Percentiles rank a stretch among this genome's conserved stretches.
These are phyloP conservation scores for Hanseniaspora uvarum DNA, from an alignment of 1,139 yeast species.

Conservation along the genomic window DNA sequence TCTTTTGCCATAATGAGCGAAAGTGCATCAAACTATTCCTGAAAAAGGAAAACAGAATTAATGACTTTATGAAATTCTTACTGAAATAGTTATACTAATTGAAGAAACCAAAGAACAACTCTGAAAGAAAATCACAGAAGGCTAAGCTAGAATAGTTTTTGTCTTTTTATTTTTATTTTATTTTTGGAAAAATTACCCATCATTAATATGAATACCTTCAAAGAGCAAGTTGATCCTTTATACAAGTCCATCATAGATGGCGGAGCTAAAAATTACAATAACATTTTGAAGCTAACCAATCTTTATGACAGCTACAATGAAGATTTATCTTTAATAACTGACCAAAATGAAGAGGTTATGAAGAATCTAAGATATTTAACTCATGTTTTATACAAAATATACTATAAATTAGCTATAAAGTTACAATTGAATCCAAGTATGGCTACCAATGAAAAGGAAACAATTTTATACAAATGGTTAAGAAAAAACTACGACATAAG, in stretches of 20 bases:
- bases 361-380: constrained; percentile 40
- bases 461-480: constrained; percentile 52
- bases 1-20: background rate
- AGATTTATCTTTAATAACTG: background rate
- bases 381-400: constrained; percentile 45
- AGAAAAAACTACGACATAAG: constrained; percentile 43
- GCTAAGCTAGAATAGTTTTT: too few species aligned
- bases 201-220: background rate
- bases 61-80: background rate
- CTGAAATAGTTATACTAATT: background rate
- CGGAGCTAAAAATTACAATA: constrained; percentile 17
- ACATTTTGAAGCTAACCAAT: constrained; percentile 12
- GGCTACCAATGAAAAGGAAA: constrained; percentile 37
- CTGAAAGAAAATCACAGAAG: background rate
- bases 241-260: constrained; percentile 17
- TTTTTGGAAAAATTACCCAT: background rate
- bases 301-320: constrained; percentile 11
- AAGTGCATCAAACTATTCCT: background rate
- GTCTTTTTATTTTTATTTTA: background rate
- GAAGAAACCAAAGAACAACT: background rate
- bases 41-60: background rate
- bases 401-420: constrained; percentile 45
- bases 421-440: constrained; percentile 35
- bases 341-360: constrained; percentile 20
- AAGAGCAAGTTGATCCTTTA: constrained; percentile 7